phyloP scores from a whole-genome alignment of 192 early-diverging fungal species.

The Coemansia sp. region DNA sequence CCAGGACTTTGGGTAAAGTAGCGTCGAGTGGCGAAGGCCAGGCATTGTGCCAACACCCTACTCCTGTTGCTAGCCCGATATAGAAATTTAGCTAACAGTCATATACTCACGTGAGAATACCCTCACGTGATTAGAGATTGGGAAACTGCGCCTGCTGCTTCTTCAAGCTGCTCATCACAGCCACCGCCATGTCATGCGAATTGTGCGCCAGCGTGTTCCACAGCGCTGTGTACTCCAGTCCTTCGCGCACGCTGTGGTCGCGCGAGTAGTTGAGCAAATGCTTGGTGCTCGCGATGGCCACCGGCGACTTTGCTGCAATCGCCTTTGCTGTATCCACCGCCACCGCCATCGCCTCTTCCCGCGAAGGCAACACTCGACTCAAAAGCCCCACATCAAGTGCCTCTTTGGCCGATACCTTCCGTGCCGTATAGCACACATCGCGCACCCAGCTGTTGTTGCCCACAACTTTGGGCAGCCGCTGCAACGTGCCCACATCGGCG shows the following conservation, averaged over 20 bases:
- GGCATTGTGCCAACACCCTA: no score
- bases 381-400: constrained; percentile 65
- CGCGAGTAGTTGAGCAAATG: constrained; percentile 86
- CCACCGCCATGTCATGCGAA: constrained; percentile 55
- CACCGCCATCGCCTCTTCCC: constrained; percentile 22
- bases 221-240: constrained; percentile 78
- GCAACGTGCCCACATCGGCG: constrained; percentile 91
- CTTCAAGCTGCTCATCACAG: constrained; percentile 38
- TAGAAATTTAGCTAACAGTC: no score
- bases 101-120: not conserved
- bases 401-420: constrained; percentile 67
- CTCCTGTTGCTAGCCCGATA: no score
- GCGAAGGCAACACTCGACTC: constrained; percentile 50
- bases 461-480: constrained; percentile 92
- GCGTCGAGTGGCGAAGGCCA: no score
- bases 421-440: constrained; percentile 85
- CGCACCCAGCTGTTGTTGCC: constrained; percentile 89
- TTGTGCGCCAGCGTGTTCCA: constrained; percentile 90
- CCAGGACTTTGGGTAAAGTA: no score
- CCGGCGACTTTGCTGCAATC: constrained; percentile 89
- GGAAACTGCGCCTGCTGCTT: constrained; percentile 46
- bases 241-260: constrained; percentile 88
- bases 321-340: constrained; percentile 68
- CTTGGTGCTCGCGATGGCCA: constrained; percentile 86
- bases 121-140: constrained; percentile 27